Evolutionary conservation across 2,329 filamentous ascomycete genomes (phyloP).

Genomic region (Aaosphaeria pasadenensis): DNA sequence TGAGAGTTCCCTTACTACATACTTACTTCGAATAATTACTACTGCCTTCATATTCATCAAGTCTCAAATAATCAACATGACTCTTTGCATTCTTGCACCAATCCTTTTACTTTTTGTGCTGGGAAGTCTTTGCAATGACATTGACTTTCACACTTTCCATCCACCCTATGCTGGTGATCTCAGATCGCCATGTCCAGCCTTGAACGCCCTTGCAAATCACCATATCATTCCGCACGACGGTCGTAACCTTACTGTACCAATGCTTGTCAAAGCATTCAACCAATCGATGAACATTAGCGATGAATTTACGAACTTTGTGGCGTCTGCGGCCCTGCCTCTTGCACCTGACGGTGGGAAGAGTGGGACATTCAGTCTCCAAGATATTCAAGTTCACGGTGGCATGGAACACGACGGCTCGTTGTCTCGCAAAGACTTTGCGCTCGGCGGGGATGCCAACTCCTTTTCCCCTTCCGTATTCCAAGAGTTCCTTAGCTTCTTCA

Average conservation of each 20-base stretch:
- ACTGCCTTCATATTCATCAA: too few relatives aligned
- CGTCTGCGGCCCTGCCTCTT: constrained; percentile 10
- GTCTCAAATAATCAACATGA: too few relatives aligned
- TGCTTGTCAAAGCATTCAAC: constrained; percentile 18
- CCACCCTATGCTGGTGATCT: constrained; percentile 6
- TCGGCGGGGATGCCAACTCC: constrained; percentile 21
- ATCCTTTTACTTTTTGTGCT: too few relatives aligned
- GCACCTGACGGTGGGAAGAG: constrained; percentile 7
- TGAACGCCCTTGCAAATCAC: constrained; percentile 35
- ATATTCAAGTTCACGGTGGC: constrained; percentile 28
- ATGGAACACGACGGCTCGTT: constrained; percentile 38
- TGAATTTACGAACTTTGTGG: constrained; percentile 23
- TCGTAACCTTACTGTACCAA: constrained; percentile 24
- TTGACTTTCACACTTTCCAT: constrained; percentile 15
- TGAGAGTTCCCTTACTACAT: too few relatives aligned
- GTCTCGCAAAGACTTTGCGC: constrained; percentile 19
- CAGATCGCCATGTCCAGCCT: constrained; percentile 27
- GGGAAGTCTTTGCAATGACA: too few relatives aligned
- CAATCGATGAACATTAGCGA: constrained; percentile 29
- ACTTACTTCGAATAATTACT: too few relatives aligned
- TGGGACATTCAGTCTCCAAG: constrained; percentile 25
- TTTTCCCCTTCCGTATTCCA: constrained; percentile 20
- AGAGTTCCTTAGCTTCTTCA: constrained; percentile 13
- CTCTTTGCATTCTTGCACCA: too few relatives aligned
- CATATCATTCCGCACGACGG: constrained; percentile 30